Evolutionary conservation across 139 green algal genomes (phyloP), one percentile per base, ranked within the genome.

Genomic region (Picochlorum sp.): DNA sequence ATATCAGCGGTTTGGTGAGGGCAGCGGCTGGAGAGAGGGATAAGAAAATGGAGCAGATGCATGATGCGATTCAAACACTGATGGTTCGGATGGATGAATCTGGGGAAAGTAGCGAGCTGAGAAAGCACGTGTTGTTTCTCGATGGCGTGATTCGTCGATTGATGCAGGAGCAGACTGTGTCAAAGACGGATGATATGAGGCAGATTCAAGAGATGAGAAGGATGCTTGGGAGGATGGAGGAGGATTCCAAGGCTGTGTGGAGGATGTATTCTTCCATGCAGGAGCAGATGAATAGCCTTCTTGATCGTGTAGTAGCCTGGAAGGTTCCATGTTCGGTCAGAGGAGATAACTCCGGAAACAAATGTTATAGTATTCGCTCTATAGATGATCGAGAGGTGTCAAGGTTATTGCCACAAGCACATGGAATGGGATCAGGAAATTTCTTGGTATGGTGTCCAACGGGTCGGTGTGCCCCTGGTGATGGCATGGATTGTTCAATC

Each of bases 161-260:
- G 47, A 26, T 54, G 47, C 47, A 54, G 47, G 18, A 26, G 47
- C 16, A 54, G 11, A 54, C n/a, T 20, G 18, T 54, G 13, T 54
- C 47, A 20, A 54, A 54, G 47, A 26, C 47, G 47, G 47, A 54
- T 54, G 47, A 54, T 54, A 4, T 54, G 47, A 54, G n/a, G 11
- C 16, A 21, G n/a, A 26, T 54, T 21, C 18, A 54, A 54, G 47
- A 20, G 16, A 20, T 54, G 47, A 26, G 18, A 26, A 20, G n/a
- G 4, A 9, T 21, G 16, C 6, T 54, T 21, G 47, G 18, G 47
- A 21, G 47, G 47, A 4, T 54, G 1, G 47, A 26, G 13, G n/a
- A 54, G 16, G 47, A 54, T 54, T 26, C 7, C 47, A 21, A 54
- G 47, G 47, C 4, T 10, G 18, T 54, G 15, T 26, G 47, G 47